Conservation (phyloP, 257 asterid genomes). For the Nicotiana knightiana region DNA sequence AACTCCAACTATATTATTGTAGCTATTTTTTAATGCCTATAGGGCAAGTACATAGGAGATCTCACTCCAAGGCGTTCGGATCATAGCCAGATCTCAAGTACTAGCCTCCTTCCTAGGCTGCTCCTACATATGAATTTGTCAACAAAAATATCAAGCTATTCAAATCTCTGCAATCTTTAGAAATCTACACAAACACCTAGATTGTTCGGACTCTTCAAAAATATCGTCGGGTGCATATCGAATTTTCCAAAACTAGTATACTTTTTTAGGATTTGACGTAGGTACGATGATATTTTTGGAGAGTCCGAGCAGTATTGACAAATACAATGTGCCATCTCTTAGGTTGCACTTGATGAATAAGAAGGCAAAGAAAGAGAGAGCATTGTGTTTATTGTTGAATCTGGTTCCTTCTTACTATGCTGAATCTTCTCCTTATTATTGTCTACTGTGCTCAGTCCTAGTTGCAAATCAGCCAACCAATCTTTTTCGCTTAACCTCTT, state of each 20-base stretch:
- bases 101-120: conserved; percentile 30
- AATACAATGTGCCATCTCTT: neutral
- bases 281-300: too few relatives aligned
- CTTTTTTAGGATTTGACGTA: too few relatives aligned
- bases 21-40: neutral
- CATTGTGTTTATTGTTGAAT: conserved; percentile 45
- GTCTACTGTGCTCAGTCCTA: conserved; percentile 42
- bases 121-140: neutral
- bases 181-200: too few relatives aligned
- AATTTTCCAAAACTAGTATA: too few relatives aligned
- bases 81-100: conserved; percentile 53
- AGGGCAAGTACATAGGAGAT: conserved; percentile 56
- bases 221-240: too few relatives aligned
- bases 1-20: too few relatives aligned
- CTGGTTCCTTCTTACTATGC: conserved; percentile 21
- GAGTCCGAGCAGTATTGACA: too few relatives aligned
- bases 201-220: too few relatives aligned
- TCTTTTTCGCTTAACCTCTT: conserved; percentile 21
- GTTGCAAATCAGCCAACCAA: conserved; percentile 41
- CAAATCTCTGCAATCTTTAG: too few relatives aligned
- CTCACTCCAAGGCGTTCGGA: conserved; percentile 45
- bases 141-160: too few relatives aligned
- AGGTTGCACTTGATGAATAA: conserved; percentile 1
- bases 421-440: conserved; percentile 20
- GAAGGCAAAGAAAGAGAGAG: conserved; percentile 59